Evolutionary conservation across 768 basidiomycete species (phyloP), one percentile per base, ranked within the genome.

Genomic region (Infundibulicybe gibba): DNA sequence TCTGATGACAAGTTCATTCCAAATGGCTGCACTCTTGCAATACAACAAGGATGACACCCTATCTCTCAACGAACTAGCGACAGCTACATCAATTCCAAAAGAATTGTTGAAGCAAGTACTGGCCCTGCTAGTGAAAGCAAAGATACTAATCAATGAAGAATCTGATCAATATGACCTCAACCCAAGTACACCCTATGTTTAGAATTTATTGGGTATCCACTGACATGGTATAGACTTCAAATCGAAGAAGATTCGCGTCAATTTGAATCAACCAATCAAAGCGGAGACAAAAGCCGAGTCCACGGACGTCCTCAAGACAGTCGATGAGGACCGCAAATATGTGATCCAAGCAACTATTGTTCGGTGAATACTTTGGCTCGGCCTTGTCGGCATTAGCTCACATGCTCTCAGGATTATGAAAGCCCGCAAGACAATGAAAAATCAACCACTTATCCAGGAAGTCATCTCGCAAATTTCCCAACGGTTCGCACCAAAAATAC

Each of bases 281-380:
- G 84, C 92, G 1, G 97, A 98, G 64, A 85, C 90, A 50, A 95
- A 94, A 75, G 85, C 87, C 6, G 95, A 98, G 60, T 80, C 85
- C 8, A 77, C 77, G 0, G 92, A 97, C 55, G 92, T 97, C 8
- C 70, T 97, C 60, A 94, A 93, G 76, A 89, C 84, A 5, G 94
- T 97, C 5, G 95, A 97, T 54, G 94, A 97, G 68, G 97, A 98
- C 61, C 83, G 95, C 49, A 97, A 97, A 77, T 90, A 94, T 57
- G 84, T 94, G 49, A 93, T 97, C 45, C 94, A 97, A 63, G 91
- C 93, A 9, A 93, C 90, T 35, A 92, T 95, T 55, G 93, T 95
- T 42, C 84, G 92, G 77, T 77, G 52, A 42, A 72, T 65, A 6
- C 15, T 42, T 40, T 32, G 41, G 20, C 16, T 25, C 30, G 38